Conservation (phyloP, 73 alveolate species). For the Tetrahymena thermophila region DNA sequence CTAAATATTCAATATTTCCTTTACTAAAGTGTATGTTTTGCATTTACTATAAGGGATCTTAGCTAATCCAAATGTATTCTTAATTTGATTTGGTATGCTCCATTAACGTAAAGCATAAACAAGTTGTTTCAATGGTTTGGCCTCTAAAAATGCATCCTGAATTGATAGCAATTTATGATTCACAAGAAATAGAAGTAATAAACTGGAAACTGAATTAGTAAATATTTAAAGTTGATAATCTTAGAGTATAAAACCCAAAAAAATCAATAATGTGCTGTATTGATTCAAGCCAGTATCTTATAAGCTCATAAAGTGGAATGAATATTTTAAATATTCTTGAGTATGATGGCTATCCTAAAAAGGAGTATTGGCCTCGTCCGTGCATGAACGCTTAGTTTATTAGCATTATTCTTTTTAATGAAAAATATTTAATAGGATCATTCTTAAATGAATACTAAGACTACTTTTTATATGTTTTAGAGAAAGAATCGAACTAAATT, state of each 20-base stretch:
- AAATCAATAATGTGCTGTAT: background rate
- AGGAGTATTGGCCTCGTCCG: background rate
- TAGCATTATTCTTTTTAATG: background rate
- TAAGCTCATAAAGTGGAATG: background rate
- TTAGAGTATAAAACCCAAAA: background rate
- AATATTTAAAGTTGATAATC: background rate
- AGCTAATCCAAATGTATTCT: background rate
- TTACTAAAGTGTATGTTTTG: background rate
- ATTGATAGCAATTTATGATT: background rate
- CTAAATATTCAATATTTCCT: background rate
- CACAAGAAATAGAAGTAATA: background rate
- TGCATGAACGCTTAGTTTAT: background rate
- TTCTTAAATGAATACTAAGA: background rate
- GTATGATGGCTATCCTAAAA: background rate
- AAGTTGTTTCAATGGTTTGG: background rate
- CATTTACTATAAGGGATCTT: background rate
- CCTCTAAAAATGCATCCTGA: background rate
- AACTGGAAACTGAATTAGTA: background rate
- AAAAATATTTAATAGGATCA: background rate
- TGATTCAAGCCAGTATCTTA: background rate
- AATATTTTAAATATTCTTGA: background rate
- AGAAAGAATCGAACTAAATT: background rate
- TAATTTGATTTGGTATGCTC: background rate
- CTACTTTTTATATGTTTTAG: background rate
- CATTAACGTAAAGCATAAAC: background rate